These are phyloP conservation scores for Umbilicus rupestris DNA, from an alignment of 164 flowering plant species.

Conservation along the genomic window DNA sequence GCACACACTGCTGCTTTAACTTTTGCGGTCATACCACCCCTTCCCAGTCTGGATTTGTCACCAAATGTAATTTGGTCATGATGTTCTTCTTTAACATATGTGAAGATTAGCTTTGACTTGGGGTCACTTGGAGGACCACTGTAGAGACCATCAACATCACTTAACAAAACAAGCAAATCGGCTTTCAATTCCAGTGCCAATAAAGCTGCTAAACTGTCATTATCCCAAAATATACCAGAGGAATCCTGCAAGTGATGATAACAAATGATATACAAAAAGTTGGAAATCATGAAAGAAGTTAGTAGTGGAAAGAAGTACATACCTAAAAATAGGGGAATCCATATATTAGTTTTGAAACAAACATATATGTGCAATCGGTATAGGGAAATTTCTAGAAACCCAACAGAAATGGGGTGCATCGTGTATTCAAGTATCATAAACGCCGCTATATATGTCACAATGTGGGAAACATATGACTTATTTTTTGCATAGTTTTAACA, in stretches of 20 bases:
- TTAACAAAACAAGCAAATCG: conserved; percentile 75
- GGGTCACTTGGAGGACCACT: conserved; percentile 87
- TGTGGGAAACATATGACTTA: too few relatives aligned
- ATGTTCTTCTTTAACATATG: conserved; percentile 63
- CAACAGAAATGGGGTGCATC: too few relatives aligned
- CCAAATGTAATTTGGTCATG: conserved; percentile 74
- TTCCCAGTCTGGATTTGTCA: conserved; percentile 80
- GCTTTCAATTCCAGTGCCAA: conserved; percentile 79
- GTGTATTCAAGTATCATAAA: too few relatives aligned
- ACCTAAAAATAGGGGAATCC: not conserved
- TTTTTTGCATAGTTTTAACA: not conserved
- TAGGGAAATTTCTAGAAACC: not conserved
- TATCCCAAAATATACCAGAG: conserved; percentile 95
- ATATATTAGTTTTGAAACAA: not conserved
- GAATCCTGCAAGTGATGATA: conserved; percentile 51
- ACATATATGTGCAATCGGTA: not conserved
- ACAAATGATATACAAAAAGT: conserved; percentile 1
- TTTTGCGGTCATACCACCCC: conserved; percentile 96
- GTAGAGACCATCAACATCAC: conserved; percentile 91
- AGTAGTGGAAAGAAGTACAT: not conserved
- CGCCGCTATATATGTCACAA: too few relatives aligned
- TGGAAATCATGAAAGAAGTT: not conserved
- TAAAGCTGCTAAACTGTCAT: conserved; percentile 81
- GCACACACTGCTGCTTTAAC: conserved; percentile 83
- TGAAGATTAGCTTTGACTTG: conserved; percentile 56